Base-by-base conservation (phyloP, 2,329 filamentous ascomycete genomes). In the Fusarium piperis region DNA sequence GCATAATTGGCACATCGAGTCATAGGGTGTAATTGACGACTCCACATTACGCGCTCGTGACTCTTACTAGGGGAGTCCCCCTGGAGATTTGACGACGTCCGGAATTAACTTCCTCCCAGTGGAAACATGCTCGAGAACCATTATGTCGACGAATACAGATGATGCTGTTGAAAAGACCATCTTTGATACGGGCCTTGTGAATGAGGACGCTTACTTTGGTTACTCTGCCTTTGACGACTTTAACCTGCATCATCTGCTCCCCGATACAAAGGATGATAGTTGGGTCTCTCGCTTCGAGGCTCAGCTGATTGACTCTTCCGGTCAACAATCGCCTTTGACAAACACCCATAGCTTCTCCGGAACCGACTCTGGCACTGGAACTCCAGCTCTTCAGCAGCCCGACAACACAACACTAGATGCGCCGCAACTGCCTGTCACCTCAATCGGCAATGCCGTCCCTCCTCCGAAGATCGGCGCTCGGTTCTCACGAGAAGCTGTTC, bases 401-500 rank as follows among this genome's bases (percentile, higher is more conserved):
- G 32, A 15, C 18, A 13, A 55, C 12, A 6, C 32, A 12, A 6
- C 32, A 16, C 33, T 20, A 9, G 33, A 55, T 13, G 20, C 15
- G 10, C 16, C 52, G 10, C 52, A 38, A 4, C 6, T 36, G 1
- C 20, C 32, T 12, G 33, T 18, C 23, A 10, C 32, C 0, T n/a
- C 20, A n/a, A 13, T 32, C 30, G 57, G 62, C 13, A 65, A 48
- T 35, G 20, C 33, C 2, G 44, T 44, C 12, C 67, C 67, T 11
- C 67, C 62, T n/a, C 67, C 72, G 11, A 77, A 76, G 20, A 61
- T 75, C 26, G 75, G 75, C 6, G 63, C 68, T 1, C 67, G 75
- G 11, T 77, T 77, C 65, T 75, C 75, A 1, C 62, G 70, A 12
- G 66, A 71, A 26, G 62, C 73, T 0, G 59, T 76, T 3, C 61